phyloP scores from a whole-genome alignment of 495 filamentous ascomycete genomes.

The Penicillium pancosmium region DNA sequence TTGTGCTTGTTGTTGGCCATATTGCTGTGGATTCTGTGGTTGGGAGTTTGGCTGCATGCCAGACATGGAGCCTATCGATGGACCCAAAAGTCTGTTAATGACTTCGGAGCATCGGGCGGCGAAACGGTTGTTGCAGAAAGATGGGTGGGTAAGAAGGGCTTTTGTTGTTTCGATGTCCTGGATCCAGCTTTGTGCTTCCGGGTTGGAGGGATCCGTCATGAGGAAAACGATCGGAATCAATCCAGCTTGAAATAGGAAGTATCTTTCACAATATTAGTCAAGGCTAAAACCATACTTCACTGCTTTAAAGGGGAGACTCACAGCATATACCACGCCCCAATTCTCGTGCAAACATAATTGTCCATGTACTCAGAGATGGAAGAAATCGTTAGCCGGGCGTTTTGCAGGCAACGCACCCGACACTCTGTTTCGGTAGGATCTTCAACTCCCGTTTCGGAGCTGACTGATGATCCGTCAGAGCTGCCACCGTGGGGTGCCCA shows the following conservation, averaged over 20 bases:
- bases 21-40: constrained; percentile 21
- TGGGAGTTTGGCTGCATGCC: constrained; percentile 6
- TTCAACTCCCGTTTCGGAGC: constrained; percentile 36
- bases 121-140: constrained; percentile 46
- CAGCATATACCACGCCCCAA: constrained; percentile 57
- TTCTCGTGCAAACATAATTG: constrained; percentile 42
- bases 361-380: constrained; percentile 50
- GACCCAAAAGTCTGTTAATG: constrained; percentile 45
- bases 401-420: constrained; percentile 45
- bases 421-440: constrained; percentile 48
- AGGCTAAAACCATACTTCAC: not conserved
- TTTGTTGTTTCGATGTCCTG: constrained; percentile 52
- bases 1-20: constrained; percentile 21
- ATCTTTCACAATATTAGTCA: constrained; percentile 28
- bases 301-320: constrained; percentile 25
- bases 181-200: constrained; percentile 47
- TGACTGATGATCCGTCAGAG: constrained; percentile 25
- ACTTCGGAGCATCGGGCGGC: constrained; percentile 48
- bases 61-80: constrained; percentile 26
- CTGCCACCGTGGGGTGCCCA: constrained; percentile 38
- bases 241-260: constrained; percentile 58
- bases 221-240: constrained; percentile 54
- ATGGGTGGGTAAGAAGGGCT: constrained; percentile 44
- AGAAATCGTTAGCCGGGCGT: constrained; percentile 45
- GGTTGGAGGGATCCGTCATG: constrained; percentile 49